Evolutionary conservation across 2,329 filamentous ascomycete species (phyloP).

Genomic region (Colletotrichum camelliae): DNA sequence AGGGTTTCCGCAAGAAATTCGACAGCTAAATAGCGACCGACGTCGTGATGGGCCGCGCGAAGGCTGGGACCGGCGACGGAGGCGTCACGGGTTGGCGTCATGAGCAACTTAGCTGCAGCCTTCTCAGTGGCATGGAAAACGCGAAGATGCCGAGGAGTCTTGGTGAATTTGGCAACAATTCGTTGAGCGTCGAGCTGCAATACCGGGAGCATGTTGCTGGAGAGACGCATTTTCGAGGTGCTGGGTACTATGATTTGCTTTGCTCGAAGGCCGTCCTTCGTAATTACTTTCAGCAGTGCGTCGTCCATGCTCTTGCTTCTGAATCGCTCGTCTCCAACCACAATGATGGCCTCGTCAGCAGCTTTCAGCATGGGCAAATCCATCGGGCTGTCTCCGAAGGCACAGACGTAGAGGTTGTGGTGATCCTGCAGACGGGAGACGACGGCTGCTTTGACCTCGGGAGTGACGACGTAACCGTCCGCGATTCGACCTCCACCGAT

Average conservation of each 20-base stretch:
- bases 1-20: constrained; percentile 51
- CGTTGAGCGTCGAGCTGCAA: constrained; percentile 34
- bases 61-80: constrained; percentile 50
- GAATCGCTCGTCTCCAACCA: not conserved
- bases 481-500: not conserved
- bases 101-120: constrained; percentile 54
- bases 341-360: not conserved
- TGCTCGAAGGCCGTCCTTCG: constrained; percentile 40
- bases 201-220: constrained; percentile 45
- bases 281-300: constrained; percentile 32
- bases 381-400: not conserved
- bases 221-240: constrained; percentile 43
- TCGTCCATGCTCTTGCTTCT: not conserved
- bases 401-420: not conserved
- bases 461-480: not conserved
- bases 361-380: not conserved
- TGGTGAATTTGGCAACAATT: constrained; percentile 24
- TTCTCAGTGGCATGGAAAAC: constrained; percentile 50
- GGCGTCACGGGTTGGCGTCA: constrained; percentile 58
- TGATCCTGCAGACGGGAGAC: not conserved
- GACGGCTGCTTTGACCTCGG: not conserved
- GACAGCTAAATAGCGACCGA: constrained; percentile 59
- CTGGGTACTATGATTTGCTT: constrained; percentile 53
- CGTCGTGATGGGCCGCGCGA: constrained; percentile 50
- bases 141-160: not conserved